Base-by-base conservation (phyloP, 768 basidiomycete species). In the Trametes cinnabarina region DNA sequence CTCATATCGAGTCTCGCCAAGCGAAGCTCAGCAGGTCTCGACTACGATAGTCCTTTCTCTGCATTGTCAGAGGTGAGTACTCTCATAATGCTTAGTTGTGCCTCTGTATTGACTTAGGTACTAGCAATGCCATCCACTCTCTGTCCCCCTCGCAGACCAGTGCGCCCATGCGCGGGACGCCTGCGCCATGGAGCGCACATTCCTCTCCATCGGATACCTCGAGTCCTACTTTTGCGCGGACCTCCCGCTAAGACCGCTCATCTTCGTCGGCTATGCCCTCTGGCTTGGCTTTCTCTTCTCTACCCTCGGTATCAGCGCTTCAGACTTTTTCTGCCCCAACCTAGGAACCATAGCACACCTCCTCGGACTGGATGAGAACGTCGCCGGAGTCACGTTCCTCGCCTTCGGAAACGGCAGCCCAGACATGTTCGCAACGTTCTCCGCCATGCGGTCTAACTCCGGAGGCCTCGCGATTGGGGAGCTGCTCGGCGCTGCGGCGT, bases 401-500 rank as follows among this genome's bases (percentile, higher is more conserved):
- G 97, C 97, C 0, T 95, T 98, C 69, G 96, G 96, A 39, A 98
- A 98, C 69, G 96, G 95, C 28, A 94, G 92, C 66, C 96, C 96
- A 0, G 96, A 98, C 70, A 82, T 98, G 4, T 98, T 98, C 72
- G 88, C 93, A 6, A 99, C 97, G 0, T 97, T 96, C 70, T 90
- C 93, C 2, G 92, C 96, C 19, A 89, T 99, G 84, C 85, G 85
- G 28, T 79, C 86, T 20, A 76, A 87, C 65, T 92, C 94, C 3
- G 94, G 94, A 8, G 84, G 90, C 55, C 74, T 99, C 53, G 97
- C 97, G 1, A 85, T 99, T 51, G 97, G 97, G 20, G 97, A 99
- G 70, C 80, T 99, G 7, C 77, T 99, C 12, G 97, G 97, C 6
- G 96, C 96, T 2, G 95, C 96, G 0, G 82, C 92, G 2, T 99